A percentile compares a stretch with the other conserved stretches of the same genome.
phyloP scores from a whole-genome alignment of 179 eudicot species.

The Actinidia chinensis region DNA sequence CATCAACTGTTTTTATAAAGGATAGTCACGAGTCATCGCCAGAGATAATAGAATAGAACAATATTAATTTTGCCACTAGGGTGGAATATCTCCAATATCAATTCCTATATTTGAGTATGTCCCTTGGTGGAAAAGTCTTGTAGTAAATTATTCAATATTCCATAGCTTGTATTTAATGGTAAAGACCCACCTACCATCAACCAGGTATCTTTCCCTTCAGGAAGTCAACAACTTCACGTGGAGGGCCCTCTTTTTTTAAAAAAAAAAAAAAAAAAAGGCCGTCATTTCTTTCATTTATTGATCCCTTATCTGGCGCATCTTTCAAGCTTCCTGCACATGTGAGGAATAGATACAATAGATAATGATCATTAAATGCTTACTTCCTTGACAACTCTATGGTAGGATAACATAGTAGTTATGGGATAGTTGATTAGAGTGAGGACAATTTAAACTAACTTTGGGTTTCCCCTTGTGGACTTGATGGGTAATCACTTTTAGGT shows the following conservation, averaged over 20 bases:
- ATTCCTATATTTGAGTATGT: not conserved
- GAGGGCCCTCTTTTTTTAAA: conserved; percentile 1
- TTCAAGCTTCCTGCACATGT: not conserved
- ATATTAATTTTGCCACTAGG: not conserved
- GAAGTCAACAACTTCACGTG: not conserved
- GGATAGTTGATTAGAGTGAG: not conserved
- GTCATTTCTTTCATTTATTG: conserved; percentile 3
- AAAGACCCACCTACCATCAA: not conserved
- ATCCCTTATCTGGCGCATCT: not conserved
- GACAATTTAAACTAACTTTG: not conserved
- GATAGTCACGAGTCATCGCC: no score
- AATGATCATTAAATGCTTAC: not conserved
- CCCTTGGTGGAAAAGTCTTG: not conserved
- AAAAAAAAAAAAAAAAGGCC: no score
- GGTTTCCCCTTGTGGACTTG: not conserved
- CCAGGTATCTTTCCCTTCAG: not conserved
- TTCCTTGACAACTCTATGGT: not conserved
- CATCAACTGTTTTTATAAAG: no score
- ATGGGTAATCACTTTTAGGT: not conserved
- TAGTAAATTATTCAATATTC: not conserved
- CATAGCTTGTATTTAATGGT: not conserved
- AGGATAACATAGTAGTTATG: not conserved
- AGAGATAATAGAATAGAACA: no score
- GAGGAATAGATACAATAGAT: not conserved
- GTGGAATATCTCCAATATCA: conserved; percentile 3